Evolutionary conservation across 2,329 filamentous ascomycete species (phyloP).

Genomic region (Penicillium olsonii): DNA sequence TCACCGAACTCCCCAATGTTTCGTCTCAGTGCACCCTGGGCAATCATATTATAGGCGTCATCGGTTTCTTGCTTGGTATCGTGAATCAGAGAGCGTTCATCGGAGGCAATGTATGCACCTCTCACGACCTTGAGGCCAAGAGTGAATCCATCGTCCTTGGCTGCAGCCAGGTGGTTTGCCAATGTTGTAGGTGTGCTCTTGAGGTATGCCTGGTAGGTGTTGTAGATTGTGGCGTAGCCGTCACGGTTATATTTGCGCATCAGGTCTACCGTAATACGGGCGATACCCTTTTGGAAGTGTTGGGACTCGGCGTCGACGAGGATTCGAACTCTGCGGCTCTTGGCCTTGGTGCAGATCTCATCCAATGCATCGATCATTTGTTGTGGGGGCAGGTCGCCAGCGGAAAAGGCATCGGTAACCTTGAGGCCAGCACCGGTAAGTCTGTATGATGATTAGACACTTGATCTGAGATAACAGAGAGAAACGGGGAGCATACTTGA

Average conservation of each 20-base stretch:
- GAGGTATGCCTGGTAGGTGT: conserved; percentile 77
- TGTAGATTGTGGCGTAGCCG: conserved; percentile 71
- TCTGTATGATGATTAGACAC: conserved; percentile 15
- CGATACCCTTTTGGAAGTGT: conserved; percentile 74
- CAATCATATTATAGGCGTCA: conserved; percentile 69
- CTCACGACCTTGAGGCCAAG: conserved; percentile 75
- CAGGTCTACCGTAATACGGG: conserved; percentile 76
- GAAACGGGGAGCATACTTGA: conserved; percentile 50
- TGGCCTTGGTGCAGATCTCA: conserved; percentile 61
- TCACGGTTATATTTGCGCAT: conserved; percentile 73
- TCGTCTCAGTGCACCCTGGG: conserved; percentile 65
- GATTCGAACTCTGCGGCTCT: conserved; percentile 68
- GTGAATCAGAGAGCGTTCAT: conserved; percentile 70
- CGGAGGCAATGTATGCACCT: conserved; percentile 71
- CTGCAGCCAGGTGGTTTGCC: conserved; percentile 60
- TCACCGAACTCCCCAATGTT: conserved; percentile 27
- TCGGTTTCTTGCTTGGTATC: conserved; percentile 73
- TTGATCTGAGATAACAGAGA: not conserved
- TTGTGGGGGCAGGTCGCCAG: conserved; percentile 63
- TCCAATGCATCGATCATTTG: conserved; percentile 70
- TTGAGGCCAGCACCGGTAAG: conserved; percentile 78
- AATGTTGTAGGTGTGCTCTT: conserved; percentile 63
- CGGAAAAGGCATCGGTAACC: conserved; percentile 67
- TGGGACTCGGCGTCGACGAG: conserved; percentile 87
- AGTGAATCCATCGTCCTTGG: conserved; percentile 62